Evolutionary conservation across 371 early-diverging fungal species (phyloP).

Genomic region (Apophysomyces ossiformis): DNA sequence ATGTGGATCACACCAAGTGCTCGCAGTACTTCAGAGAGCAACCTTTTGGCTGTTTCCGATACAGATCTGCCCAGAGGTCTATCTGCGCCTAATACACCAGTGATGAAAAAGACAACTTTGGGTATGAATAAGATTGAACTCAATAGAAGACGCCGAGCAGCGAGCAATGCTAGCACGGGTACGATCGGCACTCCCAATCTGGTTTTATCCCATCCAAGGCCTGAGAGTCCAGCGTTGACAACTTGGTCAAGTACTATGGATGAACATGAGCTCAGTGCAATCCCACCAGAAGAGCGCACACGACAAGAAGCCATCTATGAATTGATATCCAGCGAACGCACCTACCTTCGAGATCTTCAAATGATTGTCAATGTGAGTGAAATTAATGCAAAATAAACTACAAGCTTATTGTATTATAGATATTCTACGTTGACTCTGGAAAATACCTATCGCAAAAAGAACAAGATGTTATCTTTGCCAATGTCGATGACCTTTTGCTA

Average conservation of each 20-base stretch:
- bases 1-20: neutral
- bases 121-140: conserved; percentile 32
- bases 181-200: conserved; percentile 19
- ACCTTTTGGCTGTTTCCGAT: conserved; percentile 19
- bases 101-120: conserved; percentile 43
- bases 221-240: conserved; percentile 33
- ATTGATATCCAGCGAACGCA: conserved; percentile 82
- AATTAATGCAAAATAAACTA: neutral
- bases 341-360: conserved; percentile 83
- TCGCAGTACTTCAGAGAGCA: conserved; percentile 10
- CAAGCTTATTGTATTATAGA: conserved; percentile 22
- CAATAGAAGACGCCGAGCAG: conserved; percentile 44
- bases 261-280: conserved; percentile 36
- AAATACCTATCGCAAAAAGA: conserved; percentile 47
- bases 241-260: conserved; percentile 58
- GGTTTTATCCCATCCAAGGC: conserved; percentile 17
- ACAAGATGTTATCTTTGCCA: conserved; percentile 59
- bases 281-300: conserved; percentile 67
- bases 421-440: conserved; percentile 55
- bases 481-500: conserved; percentile 73
- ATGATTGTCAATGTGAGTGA: conserved; percentile 73
- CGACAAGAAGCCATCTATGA: conserved; percentile 92
- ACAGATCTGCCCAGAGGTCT: conserved; percentile 23
- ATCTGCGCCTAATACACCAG: conserved; percentile 51
- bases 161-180: conserved; percentile 44